These are phyloP conservation scores for Lonicera japonica DNA, from an alignment of 129 eudicot species.

Conservation along the genomic window DNA sequence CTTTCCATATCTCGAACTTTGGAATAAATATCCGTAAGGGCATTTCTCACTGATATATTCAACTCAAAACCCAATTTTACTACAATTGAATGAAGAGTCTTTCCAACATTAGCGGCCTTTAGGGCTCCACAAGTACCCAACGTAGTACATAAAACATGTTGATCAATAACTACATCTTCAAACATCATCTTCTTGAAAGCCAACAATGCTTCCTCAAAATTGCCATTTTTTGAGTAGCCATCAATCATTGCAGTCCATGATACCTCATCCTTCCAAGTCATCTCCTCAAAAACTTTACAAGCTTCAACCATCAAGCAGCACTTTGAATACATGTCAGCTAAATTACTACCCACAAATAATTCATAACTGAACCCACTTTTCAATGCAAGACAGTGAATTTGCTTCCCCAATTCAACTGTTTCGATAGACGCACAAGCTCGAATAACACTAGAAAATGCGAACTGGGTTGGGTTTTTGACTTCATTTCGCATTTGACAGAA, in stretches of 20 bases:
- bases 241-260: slow-evolving; percentile 49
- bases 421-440: slow-evolving; percentile 31
- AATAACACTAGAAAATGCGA: slow-evolving; percentile 45
- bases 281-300: slow-evolving; percentile 50
- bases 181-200: slow-evolving; percentile 29
- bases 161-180: slow-evolving; percentile 27
- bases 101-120: slow-evolving; percentile 22
- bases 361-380: slow-evolving; percentile 36
- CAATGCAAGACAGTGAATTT: slow-evolving; percentile 32
- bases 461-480: slow-evolving; percentile 34
- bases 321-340: slow-evolving; percentile 53
- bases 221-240: slow-evolving; percentile 40
- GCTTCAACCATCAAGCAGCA: slow-evolving; percentile 36
- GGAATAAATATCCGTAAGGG: slow-evolving; percentile 42
- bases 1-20: slow-evolving; percentile 44
- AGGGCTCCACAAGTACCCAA: slow-evolving; percentile 35
- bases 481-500: slow-evolving; percentile 26
- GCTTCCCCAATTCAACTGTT: slow-evolving; percentile 24
- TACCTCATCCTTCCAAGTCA: slow-evolving; percentile 42
- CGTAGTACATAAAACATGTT: slow-evolving; percentile 33
- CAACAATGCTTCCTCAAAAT: slow-evolving; percentile 32
- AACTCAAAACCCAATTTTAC: slow-evolving; percentile 35
- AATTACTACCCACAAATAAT: slow-evolving; percentile 48
- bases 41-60: slow-evolving; percentile 27
- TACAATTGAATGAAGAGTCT: slow-evolving; percentile 26